Conservation (phyloP, 208 protist genomes). For the Acanthamoeba culbertsoni region DNA sequence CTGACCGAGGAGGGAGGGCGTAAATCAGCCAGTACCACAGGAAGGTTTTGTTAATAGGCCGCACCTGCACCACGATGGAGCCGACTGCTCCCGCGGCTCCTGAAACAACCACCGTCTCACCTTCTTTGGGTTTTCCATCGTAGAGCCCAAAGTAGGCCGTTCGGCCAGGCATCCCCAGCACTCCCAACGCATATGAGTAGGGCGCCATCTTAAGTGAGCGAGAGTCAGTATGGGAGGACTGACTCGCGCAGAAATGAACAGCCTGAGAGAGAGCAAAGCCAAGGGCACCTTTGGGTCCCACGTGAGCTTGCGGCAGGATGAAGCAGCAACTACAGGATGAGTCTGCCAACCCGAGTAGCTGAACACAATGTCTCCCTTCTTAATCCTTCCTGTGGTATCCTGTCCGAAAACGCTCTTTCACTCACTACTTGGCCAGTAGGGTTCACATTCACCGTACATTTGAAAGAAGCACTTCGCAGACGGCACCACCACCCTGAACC, state of each 20-base stretch:
- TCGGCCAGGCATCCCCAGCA: conserved; percentile 55
- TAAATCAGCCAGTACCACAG: not conserved
- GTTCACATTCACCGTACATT: not conserved
- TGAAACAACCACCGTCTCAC: conserved; percentile 77
- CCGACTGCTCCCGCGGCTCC: conserved; percentile 75
- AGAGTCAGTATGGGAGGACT: not conserved
- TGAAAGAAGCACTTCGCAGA: not conserved
- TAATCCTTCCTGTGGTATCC: conserved; percentile 32
- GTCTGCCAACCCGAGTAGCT: conserved; percentile 49
- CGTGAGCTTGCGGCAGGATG: not conserved
- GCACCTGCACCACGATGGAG: conserved; percentile 56
- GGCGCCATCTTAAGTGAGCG: not conserved
- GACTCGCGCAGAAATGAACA: no score
- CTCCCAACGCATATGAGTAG: conserved; percentile 11
- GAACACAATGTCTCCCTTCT: not conserved
- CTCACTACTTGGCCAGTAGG: not conserved
- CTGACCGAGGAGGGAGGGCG: not conserved
- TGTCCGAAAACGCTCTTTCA: not conserved
- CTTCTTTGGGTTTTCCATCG: conserved; percentile 64
- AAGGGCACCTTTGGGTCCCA: conserved; percentile 13
- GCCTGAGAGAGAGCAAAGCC: not conserved
- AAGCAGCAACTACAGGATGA: not conserved
- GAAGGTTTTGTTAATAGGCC: not conserved
- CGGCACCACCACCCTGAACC: not conserved
- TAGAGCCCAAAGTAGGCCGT: conserved; percentile 57